Percentiles rank a stretch among this genome's conserved stretches.
These are phyloP conservation scores for Xerocomellus chrysenteron DNA, from an alignment of 768 basidiomycete genomes.

Conservation along the genomic window DNA sequence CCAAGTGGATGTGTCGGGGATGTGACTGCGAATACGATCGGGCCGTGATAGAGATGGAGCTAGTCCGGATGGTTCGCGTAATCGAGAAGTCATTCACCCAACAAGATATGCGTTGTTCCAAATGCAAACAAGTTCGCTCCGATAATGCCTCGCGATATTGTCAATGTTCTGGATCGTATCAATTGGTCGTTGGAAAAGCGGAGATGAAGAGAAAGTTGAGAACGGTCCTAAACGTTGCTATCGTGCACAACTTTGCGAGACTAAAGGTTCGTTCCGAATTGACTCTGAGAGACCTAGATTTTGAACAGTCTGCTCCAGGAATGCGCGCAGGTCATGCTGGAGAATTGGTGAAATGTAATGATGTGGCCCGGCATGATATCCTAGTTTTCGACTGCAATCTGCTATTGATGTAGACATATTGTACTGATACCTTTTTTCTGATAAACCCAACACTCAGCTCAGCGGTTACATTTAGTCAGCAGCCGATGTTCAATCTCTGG, in stretches of 20 bases:
- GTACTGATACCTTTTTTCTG: background rate
- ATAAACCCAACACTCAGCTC: background rate
- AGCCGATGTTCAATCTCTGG: slow-evolving; percentile 29
- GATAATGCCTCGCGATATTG: slow-evolving; percentile 87
- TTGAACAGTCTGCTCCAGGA: slow-evolving; percentile 29
- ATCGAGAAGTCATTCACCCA: slow-evolving; percentile 77
- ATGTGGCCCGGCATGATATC: background rate
- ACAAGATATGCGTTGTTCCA: slow-evolving; percentile 86
- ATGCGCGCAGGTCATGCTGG: slow-evolving; percentile 38
- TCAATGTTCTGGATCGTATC: slow-evolving; percentile 83
- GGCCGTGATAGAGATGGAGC: slow-evolving; percentile 78
- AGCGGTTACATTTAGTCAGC: background rate
- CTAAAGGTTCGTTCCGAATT: slow-evolving; percentile 53
- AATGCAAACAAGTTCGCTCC: slow-evolving; percentile 88
- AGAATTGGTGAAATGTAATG: slow-evolving; percentile 33
- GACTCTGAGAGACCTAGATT: background rate
- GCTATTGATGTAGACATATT: background rate
- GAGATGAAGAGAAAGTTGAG: slow-evolving; percentile 71
- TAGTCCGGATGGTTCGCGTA: slow-evolving; percentile 72
- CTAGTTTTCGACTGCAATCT: background rate
- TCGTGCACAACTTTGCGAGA: slow-evolving; percentile 64
- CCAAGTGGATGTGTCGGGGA: slow-evolving; percentile 65
- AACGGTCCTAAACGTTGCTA: slow-evolving; percentile 82
- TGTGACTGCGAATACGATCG: slow-evolving; percentile 90
- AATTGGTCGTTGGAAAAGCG: slow-evolving; percentile 66